phyloP scores from a whole-genome alignment of 2,329 filamentous ascomycete species.

The Simplicillium sp. region DNA sequence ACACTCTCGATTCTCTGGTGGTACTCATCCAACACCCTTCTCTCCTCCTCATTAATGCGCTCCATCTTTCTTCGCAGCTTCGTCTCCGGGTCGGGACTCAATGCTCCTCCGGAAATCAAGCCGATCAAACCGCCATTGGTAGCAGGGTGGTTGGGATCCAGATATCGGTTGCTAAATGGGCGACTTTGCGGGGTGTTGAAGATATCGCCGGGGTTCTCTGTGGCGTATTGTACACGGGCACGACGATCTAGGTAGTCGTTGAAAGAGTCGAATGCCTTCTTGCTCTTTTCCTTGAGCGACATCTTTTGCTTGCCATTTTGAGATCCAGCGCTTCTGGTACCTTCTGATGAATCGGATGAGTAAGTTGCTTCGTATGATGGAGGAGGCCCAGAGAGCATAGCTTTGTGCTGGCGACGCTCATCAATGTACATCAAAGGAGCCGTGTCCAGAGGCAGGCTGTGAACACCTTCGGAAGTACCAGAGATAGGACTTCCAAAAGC shows the following conservation, averaged over 20 bases:
- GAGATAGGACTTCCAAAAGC: conserved; percentile 5
- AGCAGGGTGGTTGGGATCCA: conserved; percentile 13
- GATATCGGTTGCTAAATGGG: conserved; percentile 18
- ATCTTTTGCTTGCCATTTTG: background rate
- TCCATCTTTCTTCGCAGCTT: conserved; percentile 4
- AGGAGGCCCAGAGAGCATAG: conserved; percentile 1
- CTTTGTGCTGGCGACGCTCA: conserved; percentile 5
- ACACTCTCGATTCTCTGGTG: conserved; percentile 5
- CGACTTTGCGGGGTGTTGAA: conserved; percentile 6
- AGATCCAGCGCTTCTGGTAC: background rate
- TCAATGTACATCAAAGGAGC: conserved; percentile 7
- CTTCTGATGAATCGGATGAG: background rate
- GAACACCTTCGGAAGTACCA: conserved; percentile 4
- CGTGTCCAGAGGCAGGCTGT: conserved; percentile 4
- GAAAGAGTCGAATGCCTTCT: conserved; percentile 7
- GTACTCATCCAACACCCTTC: conserved; percentile 6
- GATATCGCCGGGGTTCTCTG: conserved; percentile 7
- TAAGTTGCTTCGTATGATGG: background rate
- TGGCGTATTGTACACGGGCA: conserved; percentile 6
- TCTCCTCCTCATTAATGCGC: conserved; percentile 5
- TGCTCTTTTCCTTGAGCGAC: conserved; percentile 5
- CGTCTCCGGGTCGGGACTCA: conserved; percentile 6
- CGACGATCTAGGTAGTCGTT: conserved; percentile 8
- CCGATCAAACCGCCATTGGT: conserved; percentile 8
- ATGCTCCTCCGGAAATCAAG: conserved; percentile 6